Evolutionary conservation across 768 basidiomycete species (phyloP).

Genomic region (Lactarius sp.): DNA sequence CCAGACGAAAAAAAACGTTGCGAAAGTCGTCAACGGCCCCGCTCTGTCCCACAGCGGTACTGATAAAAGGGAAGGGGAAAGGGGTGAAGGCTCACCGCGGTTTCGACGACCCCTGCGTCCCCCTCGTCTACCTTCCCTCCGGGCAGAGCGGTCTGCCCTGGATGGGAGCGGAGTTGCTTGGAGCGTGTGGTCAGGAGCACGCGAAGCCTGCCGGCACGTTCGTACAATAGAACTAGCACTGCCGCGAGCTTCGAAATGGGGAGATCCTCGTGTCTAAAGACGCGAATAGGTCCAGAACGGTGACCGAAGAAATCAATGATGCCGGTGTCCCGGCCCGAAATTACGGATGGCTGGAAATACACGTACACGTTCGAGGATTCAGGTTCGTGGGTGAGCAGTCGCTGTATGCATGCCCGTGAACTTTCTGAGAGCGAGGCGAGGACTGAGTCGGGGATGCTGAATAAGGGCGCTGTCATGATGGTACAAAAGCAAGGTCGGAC

Average conservation of each 20-base stretch:
- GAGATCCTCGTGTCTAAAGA: conserved; percentile 22
- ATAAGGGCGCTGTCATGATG: background rate
- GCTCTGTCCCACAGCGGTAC: background rate
- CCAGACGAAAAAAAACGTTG: background rate
- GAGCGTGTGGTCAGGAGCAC: conserved; percentile 86
- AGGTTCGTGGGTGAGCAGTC: conserved; percentile 11
- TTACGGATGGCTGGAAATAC: background rate
- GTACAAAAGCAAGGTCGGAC: background rate
- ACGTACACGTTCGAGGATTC: conserved; percentile 16
- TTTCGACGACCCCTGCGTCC: conserved; percentile 57
- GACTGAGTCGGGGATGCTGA: background rate
- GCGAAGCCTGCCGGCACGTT: conserved; percentile 58
- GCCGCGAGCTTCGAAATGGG: conserved; percentile 53
- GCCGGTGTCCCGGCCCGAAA: background rate
- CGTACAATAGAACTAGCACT: conserved; percentile 76
- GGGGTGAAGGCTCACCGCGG: conserved; percentile 57
- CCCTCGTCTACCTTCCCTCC: conserved; percentile 72
- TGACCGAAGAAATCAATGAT: too few species aligned
- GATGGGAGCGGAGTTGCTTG: conserved; percentile 65
- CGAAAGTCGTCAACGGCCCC: background rate
- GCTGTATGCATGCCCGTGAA: conserved; percentile 18
- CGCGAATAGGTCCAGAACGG: background rate
- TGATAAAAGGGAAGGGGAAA: background rate
- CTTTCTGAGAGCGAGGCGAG: conserved; percentile 11
- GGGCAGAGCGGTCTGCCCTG: conserved; percentile 78